These are phyloP conservation scores for Fagus crenata DNA, from an alignment of 306 rosid species.

Conservation along the genomic window DNA sequence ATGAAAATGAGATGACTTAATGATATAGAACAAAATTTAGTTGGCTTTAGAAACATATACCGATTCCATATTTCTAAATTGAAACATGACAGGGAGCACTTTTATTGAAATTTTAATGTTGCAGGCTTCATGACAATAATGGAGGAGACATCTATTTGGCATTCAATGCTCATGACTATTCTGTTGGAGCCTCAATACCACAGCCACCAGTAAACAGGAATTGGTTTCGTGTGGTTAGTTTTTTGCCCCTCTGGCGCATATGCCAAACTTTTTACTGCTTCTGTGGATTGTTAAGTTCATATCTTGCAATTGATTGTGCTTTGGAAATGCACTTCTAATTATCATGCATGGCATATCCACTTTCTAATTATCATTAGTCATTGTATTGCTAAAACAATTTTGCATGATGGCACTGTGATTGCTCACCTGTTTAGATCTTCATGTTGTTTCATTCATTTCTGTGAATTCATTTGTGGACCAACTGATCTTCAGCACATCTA, in stretches of 20 bases:
- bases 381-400: not conserved
- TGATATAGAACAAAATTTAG: not conserved
- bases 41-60: not conserved
- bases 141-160: conserved; percentile 84
- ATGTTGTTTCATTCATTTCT: not conserved
- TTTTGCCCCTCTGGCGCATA: conserved; percentile 9
- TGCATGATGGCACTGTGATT: not conserved
- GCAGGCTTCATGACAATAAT: conserved; percentile 75
- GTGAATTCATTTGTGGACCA: not conserved
- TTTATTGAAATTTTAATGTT: not conserved
- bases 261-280: not conserved
- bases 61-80: not conserved
- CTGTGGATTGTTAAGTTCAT: conserved; percentile 25
- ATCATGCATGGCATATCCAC: not conserved
- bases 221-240: conserved; percentile 95
- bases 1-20: not conserved
- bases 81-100: not conserved
- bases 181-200: conserved; percentile 51
- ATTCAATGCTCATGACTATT: conserved; percentile 80
- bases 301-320: not conserved
- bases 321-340: not conserved
- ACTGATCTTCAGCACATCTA: not conserved
- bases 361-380: not conserved
- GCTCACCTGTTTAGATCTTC: not conserved
- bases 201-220: conserved; percentile 57